Evolutionary conservation across 768 basidiomycete genomes (phyloP).

Genomic region (Suillus discolor): DNA sequence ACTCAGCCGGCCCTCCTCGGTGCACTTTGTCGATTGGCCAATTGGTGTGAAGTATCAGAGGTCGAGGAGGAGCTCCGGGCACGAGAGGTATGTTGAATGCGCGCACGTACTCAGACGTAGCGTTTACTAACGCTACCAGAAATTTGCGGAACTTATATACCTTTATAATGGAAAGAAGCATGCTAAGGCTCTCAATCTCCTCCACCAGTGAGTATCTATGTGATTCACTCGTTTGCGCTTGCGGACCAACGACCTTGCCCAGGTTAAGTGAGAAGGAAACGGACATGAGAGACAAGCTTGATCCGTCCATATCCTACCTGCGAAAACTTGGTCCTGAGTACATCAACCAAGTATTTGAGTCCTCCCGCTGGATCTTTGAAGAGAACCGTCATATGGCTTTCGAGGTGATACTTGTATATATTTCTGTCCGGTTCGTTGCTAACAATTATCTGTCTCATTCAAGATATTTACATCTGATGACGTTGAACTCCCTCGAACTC

Average conservation of each 20-base stretch:
- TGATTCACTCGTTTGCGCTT: background rate
- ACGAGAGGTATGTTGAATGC: constrained; percentile 59
- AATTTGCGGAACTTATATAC: constrained; percentile 88
- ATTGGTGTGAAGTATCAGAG: constrained; percentile 97
- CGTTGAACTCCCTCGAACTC: constrained; percentile 79
- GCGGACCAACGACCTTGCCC: constrained; percentile 3
- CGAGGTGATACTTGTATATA: constrained; percentile 48
- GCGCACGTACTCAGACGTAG: background rate
- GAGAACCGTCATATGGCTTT: constrained; percentile 73
- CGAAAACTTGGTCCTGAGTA: constrained; percentile 88
- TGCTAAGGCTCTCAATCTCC: constrained; percentile 75
- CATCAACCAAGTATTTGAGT: constrained; percentile 77
- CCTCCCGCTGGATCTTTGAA: constrained; percentile 85
- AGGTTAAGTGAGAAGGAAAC: constrained; percentile 82
- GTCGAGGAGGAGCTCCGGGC: constrained; percentile 85
- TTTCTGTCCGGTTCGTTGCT: background rate
- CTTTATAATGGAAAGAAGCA: constrained; percentile 95
- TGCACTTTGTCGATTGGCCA: constrained; percentile 84
- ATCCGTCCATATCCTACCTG: constrained; percentile 85
- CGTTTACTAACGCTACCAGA: constrained; percentile 47
- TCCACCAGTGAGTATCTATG: constrained; percentile 69
- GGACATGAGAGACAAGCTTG: constrained; percentile 77
- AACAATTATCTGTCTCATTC: background rate
- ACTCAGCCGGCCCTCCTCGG: constrained; percentile 81
- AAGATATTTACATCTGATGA: constrained; percentile 97